Evolutionary conservation across 352 stramenopile species (phyloP), one percentile per base, ranked within the genome.

Genomic region (Phytophthora pisi): DNA sequence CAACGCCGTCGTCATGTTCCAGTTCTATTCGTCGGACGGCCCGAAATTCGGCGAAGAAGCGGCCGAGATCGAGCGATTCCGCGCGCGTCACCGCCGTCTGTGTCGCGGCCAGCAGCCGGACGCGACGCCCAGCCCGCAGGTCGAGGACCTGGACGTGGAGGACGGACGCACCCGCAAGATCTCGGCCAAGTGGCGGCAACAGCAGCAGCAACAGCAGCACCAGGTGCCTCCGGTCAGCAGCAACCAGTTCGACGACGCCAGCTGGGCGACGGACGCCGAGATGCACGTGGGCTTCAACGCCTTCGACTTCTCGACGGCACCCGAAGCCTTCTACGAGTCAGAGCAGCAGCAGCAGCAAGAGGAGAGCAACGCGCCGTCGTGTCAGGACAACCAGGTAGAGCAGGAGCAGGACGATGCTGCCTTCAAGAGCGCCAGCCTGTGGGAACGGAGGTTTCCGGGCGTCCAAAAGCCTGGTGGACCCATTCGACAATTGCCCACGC

Each of bases 121-220:
- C 11, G 15, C 50, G 10, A 61, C 43, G 20, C 45, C 59, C 36
- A 72, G 55, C 23, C 23, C 55, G n/a, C 51, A 72, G 10, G 53
- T 65, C 10, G 51, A 69, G 24, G 56, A 72, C n/a, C 66, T 75
- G 42, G 43, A 77, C n/a, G 57, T 74, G 1, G 66, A 77, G 1
- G 64, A 80, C 47, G 68, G 69, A 53, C 80, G 78, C 42, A 64
- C 69, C 0, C 78, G 78, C 52, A 88, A 88, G 45, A 60, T 82
- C 23, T 69, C 75, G 30, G 34, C 63, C 52, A 71, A 68, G 43
- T 72, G 72, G 64, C 67, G 66, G 2, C 68, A 64, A 2, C 62
- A 81, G 40, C 58, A 74, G 24, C 34, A 40, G 4, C 34, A 40
- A 15, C 57, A 71, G 24, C 69, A 70, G 42, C 60, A 61, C 7